Evolutionary conservation across 2,329 filamentous ascomycete genomes (phyloP).

Genomic region (Botryotinia convoluta): DNA sequence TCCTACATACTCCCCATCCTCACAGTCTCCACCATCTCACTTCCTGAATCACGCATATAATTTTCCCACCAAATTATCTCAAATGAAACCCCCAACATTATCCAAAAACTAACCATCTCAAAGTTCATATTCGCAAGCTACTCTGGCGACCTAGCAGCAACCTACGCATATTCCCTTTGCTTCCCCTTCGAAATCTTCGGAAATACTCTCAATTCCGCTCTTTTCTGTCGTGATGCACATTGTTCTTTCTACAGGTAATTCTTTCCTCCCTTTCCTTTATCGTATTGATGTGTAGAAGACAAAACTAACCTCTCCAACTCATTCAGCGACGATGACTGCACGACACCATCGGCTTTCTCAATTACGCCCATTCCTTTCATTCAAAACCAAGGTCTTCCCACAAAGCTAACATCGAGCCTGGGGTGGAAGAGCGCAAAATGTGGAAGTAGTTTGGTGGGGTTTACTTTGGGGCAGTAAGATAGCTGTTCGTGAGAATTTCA

Average conservation of each 20-base stretch:
- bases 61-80: neutral
- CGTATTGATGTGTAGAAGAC: fast-evolving
- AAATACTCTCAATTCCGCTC: neutral
- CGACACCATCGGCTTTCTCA: neutral
- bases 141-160: neutral
- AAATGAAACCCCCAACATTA: neutral
- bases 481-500: neutral
- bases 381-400: neutral
- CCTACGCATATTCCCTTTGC: neutral
- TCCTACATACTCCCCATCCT: too few relatives aligned
- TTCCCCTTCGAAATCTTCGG: neutral
- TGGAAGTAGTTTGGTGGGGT: neutral
- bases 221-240: neutral
- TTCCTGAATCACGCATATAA: neutral
- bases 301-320: neutral
- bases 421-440: neutral
- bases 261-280: fast-evolving
- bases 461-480: neutral
- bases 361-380: neutral
- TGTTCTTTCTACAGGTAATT: neutral
- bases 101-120: neutral
- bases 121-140: neutral
- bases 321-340: neutral
- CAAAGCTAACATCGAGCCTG: neutral
- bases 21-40: too few relatives aligned